Percentiles rank a stretch among this genome's conserved stretches.
phyloP scores from a whole-genome alignment of 2,329 filamentous ascomycete species.

The Coleophoma eucalyptorum region DNA sequence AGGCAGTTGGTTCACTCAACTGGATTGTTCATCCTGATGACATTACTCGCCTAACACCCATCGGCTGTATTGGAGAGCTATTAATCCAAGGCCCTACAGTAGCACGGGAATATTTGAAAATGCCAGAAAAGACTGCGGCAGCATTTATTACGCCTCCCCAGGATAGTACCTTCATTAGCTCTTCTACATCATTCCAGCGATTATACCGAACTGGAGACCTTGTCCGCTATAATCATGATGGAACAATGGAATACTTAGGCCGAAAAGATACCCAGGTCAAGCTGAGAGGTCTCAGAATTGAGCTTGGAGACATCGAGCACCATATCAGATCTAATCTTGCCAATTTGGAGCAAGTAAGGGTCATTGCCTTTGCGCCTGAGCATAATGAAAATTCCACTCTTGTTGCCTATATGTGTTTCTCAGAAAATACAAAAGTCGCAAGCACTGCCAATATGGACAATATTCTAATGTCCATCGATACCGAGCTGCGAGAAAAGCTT shows the following conservation, averaged over 20 bases:
- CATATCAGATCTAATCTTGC: constrained; percentile 2
- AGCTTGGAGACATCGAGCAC: constrained; percentile 55
- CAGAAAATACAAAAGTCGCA: not conserved
- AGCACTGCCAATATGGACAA: not conserved
- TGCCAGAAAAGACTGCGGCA: constrained; percentile 51
- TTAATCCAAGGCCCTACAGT: constrained; percentile 47
- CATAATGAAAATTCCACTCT: not conserved
- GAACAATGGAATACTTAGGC: constrained; percentile 57
- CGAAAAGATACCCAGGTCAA: constrained; percentile 64
- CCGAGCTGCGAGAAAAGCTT: too few relatives aligned
- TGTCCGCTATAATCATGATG: constrained; percentile 48
- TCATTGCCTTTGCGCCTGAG: not conserved
- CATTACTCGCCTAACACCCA: constrained; percentile 13
- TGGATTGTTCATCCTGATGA: constrained; percentile 33
- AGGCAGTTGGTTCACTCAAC: constrained; percentile 12
- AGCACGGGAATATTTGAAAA: constrained; percentile 57
- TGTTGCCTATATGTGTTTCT: too few relatives aligned
- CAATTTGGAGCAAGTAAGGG: not conserved
- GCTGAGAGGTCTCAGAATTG: constrained; percentile 58
- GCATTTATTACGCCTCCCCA: constrained; percentile 53
- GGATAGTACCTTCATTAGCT: constrained; percentile 31
- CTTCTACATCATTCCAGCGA: not conserved
- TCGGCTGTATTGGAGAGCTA: constrained; percentile 23
- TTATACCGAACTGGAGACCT: constrained; percentile 29
- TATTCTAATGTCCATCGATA: too few relatives aligned